Base-by-base conservation (phyloP, 2,329 filamentous ascomycete species). In the Neonectria coccinea region DNA sequence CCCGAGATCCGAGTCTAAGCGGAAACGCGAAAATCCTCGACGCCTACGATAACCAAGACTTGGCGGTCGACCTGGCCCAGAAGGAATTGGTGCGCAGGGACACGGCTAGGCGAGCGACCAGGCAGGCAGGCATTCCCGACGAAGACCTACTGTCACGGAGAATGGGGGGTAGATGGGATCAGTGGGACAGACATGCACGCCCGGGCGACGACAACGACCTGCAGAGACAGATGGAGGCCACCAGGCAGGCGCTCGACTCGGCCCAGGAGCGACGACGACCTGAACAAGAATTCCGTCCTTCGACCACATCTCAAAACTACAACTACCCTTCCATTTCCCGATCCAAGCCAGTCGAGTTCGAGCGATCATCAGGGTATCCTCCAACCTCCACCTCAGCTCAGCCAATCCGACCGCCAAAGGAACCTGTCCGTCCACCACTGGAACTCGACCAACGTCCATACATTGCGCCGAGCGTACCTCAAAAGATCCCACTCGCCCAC, bases 1-100 rank as follows among this genome's bases (percentile, higher is more conserved):
- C 84, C 2, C 83, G 82, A 45, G 91, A 93, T 65, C 89, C 89
- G 0, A 89, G 86, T 2, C 78, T 92, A 12, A 82, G 83, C 18
- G 86, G 86, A 3, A 84, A 77, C 56, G 82, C 84, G 1, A 86
- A 85, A 68, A 84, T 92, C 1, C 79, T 97, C 14, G 89, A 92
- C 72, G 91, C 91, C 0, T 85, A 85, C 1, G 88, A 93, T 61
- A 84, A 97, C 67, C 86, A 89, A 67, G 90, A 94, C 11, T 80
- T 97, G 50, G 94, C 93, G 0, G 89, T 97, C 7, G 87, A 91
- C 68, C 78, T 97, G 31, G 93, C 93, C 0, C 89, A 90, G 67
- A 86, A 87, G 59, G 93, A 97, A 78, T 86, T 94, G 62, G 83
- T 81, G 60, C 85, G 91, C 45, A 84, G 93, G 68, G 89, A 92